phyloP scores from a whole-genome alignment of 1,284 basidiomycete genomes.

The Caloboletus firmus region DNA sequence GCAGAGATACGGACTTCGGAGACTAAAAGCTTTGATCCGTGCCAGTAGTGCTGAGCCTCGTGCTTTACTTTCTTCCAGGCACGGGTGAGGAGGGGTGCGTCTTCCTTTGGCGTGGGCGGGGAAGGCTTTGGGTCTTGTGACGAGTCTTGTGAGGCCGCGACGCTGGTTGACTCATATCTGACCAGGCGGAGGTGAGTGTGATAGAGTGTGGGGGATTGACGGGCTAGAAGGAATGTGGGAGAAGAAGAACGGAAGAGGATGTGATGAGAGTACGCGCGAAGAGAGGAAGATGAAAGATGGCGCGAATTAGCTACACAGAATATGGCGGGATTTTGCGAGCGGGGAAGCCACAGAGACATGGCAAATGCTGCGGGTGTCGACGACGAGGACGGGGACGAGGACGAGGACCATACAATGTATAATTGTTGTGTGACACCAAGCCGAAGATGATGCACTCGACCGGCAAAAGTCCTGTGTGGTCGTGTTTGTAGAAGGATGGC shows the following conservation, averaged over 20 bases:
- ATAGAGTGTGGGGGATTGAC: neutral
- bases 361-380: neutral
- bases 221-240: constrained; percentile 16
- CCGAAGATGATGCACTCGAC: neutral
- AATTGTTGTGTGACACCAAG: too few relatives aligned
- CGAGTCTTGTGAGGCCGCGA: constrained; percentile 14
- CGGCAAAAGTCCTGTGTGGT: constrained; percentile 28
- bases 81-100: constrained; percentile 56
- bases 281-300: neutral
- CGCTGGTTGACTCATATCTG: constrained; percentile 20
- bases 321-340: constrained; percentile 40
- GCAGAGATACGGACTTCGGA: constrained; percentile 92
- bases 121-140: constrained; percentile 45
- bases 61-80: constrained; percentile 94
- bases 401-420: neutral
- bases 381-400: too few relatives aligned
- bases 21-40: constrained; percentile 91
- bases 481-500: constrained; percentile 30
- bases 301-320: constrained; percentile 40
- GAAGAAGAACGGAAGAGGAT: constrained; percentile 22
- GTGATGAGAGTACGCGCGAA: constrained; percentile 19
- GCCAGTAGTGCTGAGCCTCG: constrained; percentile 97
- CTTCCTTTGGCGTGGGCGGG: constrained; percentile 53
- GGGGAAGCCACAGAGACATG: too few relatives aligned
- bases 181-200: neutral